Base-by-base conservation (phyloP, 139 green algal species). In the Volvox africanus region DNA sequence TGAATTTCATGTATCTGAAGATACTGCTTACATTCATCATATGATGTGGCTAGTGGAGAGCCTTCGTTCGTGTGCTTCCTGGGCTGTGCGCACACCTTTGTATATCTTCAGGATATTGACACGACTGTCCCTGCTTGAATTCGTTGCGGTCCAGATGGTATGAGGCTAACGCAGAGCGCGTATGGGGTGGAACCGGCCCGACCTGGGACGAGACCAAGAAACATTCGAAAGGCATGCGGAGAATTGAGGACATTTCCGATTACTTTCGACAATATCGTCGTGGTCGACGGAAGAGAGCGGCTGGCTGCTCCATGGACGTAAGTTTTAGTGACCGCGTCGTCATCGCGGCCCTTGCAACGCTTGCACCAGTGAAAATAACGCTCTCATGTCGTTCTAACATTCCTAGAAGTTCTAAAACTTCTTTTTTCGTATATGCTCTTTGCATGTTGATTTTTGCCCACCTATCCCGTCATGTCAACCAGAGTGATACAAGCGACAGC, bases 131-230 rank as follows among this genome's bases (percentile, higher is more conserved):
- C 44, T 55, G 44, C 9, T 9, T 55, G 44, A 55, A 55, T 55
- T 55, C 65, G 24, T 16, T 73, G 24, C 24, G 65, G 6, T 28
- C 24, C 84, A 89, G 84, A 35, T 89, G 84, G 84, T 89, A 89
- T 55, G 84, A 89, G 20, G 9, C 14, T 18, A 89, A 89, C 37
- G 84, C 84, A 3, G 36, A 30, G 11, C 36, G 16, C 28, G 68
- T 81, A 1, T 89, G 84, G 84, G 84, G 84, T 28, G 84, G 68
- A 5, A 81, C 36, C 16, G 84, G 84, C 2, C 84, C 84, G 28
- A 81, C 68, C 14, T 89, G 84, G 84, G 84, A 89, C 33, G 84
- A 89, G 68, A 81, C 84, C 2, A 89, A 89, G 68, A 89, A 89
- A 36, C 84, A 89, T 26, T 81, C 67, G 61, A 89, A 89, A 68